Evolutionary conservation across 2,329 filamentous ascomycete species (phyloP).

Genomic region (Nemania diffusa): DNA sequence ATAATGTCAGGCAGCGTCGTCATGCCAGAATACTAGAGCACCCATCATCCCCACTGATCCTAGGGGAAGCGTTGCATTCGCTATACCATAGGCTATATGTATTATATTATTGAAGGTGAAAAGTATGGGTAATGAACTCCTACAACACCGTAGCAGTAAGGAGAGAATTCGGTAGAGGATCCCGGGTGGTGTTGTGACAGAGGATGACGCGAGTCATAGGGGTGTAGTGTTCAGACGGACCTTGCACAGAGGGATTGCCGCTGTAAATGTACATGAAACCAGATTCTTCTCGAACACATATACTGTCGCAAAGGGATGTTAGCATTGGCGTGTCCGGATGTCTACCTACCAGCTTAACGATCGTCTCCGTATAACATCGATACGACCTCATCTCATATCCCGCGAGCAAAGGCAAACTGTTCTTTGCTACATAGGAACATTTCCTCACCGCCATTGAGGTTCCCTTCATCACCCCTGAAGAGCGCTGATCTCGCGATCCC

Average conservation of each 20-base stretch:
- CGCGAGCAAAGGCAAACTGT: neutral
- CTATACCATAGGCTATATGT: neutral
- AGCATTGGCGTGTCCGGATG: neutral
- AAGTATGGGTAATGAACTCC: neutral
- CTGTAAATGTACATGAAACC: neutral
- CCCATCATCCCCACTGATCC: neutral
- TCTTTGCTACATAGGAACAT: neutral
- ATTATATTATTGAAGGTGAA: neutral
- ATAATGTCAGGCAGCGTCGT: neutral
- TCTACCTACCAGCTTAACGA: neutral
- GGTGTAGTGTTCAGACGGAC: neutral
- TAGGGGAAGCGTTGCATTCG: neutral
- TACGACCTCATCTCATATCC: neutral
- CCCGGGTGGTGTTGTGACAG: neutral
- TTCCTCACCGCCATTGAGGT: neutral
- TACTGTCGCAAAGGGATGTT: neutral
- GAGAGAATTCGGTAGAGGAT: neutral
- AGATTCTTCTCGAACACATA: neutral
- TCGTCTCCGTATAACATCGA: neutral
- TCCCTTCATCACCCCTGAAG: neutral
- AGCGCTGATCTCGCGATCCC: neutral
- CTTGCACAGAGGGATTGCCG: neutral
- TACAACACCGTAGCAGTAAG: neutral
- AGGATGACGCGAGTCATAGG: slow-evolving; percentile 2
- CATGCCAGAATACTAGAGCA: no score